A percentile compares a stretch with the other conserved stretches of the same genome.
phyloP scores from a whole-genome alignment of 768 basidiomycete species.

The Kwoniella newhampshirensis region DNA sequence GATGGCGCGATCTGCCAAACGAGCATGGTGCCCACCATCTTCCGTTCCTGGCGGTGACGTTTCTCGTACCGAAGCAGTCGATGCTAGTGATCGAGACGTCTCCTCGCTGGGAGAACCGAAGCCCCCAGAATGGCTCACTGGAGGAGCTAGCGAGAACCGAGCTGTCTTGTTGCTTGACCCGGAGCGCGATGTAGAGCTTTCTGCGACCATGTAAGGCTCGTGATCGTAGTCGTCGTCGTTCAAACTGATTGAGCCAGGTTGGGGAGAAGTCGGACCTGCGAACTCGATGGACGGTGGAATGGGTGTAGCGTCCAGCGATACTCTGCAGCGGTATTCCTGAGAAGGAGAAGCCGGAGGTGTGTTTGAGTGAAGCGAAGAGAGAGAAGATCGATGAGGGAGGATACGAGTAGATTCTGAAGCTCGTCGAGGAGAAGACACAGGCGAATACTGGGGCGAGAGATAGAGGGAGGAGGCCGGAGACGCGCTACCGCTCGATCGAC shows the following conservation, averaged over 20 bases:
- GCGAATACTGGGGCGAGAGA: no score
- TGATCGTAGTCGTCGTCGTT: neutral
- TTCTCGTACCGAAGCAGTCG: slow-evolving; percentile 6
- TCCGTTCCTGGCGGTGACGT: neutral
- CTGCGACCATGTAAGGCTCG: neutral
- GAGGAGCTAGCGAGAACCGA: slow-evolving; percentile 9
- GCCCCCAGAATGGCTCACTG: slow-evolving; percentile 4
- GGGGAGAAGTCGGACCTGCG: neutral
- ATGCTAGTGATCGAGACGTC: slow-evolving; percentile 2
- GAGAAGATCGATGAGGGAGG: slow-evolving; percentile 2
- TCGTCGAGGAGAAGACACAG: neutral
- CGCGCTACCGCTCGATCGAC: no score
- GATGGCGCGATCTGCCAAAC: slow-evolving; percentile 13
- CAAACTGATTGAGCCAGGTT: neutral
- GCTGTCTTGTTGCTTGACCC: slow-evolving; percentile 2
- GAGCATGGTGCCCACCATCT: slow-evolving; percentile 1
- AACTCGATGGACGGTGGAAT: slow-evolving; percentile 4
- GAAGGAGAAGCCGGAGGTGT: neutral
- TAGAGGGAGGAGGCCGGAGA: no score
- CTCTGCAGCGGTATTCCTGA: slow-evolving; percentile 9
- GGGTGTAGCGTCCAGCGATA: slow-evolving; percentile 16
- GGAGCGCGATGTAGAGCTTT: neutral
- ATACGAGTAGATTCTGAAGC: neutral
- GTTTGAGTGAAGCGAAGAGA: neutral
- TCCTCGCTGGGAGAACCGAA: neutral